Conservation (phyloP, 345 rosid species). For the Gossypium australe region DNA sequence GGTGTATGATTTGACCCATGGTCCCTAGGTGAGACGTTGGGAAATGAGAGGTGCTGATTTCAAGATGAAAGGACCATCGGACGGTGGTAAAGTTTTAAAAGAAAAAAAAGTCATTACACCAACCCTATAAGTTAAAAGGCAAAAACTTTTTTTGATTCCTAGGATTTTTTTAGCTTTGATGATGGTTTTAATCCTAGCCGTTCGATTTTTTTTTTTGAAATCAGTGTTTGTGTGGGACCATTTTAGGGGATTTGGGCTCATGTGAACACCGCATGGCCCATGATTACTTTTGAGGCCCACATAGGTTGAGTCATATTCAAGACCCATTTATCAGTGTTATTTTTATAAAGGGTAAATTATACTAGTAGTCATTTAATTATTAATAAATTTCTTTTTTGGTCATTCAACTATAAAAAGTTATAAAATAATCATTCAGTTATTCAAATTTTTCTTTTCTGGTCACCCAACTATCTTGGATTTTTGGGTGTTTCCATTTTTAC, state of each 20-base stretch:
- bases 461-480: no score
- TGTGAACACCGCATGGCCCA: background rate
- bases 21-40: conserved; percentile 11
- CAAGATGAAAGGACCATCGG: conserved; percentile 19
- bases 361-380: no score
- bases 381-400: no score
- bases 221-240: conserved; percentile 13
- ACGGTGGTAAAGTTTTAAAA: conserved; percentile 18
- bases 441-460: fast-evolving
- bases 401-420: no score
- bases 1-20: background rate
- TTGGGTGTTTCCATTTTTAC: no score
- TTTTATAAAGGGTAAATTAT: no score
- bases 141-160: conserved; percentile 16
- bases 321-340: background rate
- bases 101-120: background rate
- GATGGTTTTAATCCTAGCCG: conserved; percentile 20
- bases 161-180: conserved; percentile 14
- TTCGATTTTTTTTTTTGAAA: background rate
- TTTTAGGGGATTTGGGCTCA: background rate
- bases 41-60: conserved; percentile 31
- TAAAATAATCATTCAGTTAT: no score
- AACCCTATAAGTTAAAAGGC: background rate
- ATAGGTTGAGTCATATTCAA: background rate
- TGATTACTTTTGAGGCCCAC: background rate